These are phyloP conservation scores for Mycosarcoma maydis DNA, from an alignment of 1,284 basidiomycete species.

Conservation along the genomic window DNA sequence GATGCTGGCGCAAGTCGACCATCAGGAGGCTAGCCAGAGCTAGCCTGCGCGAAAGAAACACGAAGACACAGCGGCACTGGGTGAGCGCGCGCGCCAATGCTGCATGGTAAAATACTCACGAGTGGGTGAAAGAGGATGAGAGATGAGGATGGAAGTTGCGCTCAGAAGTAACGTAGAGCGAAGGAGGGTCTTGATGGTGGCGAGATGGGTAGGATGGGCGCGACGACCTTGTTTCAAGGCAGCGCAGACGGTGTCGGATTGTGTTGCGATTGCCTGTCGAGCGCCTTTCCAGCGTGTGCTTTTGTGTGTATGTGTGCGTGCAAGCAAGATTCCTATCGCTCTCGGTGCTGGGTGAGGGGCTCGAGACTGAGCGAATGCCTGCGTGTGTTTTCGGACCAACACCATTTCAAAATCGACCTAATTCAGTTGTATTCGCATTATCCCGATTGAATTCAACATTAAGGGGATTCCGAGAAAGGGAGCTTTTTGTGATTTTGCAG, in stretches of 20 bases:
- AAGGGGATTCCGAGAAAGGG: background rate
- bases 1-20: background rate
- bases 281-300: background rate
- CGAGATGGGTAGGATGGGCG: slow-evolving; percentile 17
- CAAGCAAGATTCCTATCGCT: background rate
- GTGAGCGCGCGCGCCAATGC: background rate
- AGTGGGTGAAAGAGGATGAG: slow-evolving; percentile 7
- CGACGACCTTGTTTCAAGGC: slow-evolving; percentile 2
- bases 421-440: too few relatives aligned
- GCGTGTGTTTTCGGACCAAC: slow-evolving; percentile 24
- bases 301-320: background rate
- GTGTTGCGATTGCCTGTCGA: background rate
- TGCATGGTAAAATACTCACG: slow-evolving; percentile 17
- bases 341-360: background rate
- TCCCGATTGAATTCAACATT: too few relatives aligned
- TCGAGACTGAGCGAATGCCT: slow-evolving; percentile 3
- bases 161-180: slow-evolving; percentile 65
- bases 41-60: too few relatives aligned
- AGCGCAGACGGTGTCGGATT: background rate
- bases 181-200: slow-evolving; percentile 39
- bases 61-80: too few relatives aligned
- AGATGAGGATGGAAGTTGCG: slow-evolving; percentile 18
- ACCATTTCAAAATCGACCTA: slow-evolving; percentile 5
- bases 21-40: too few relatives aligned
- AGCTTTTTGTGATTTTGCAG: slow-evolving; percentile 26